These are phyloP conservation scores for Xylaria grammica DNA, from an alignment of 495 filamentous ascomycete genomes.

Conservation along the genomic window DNA sequence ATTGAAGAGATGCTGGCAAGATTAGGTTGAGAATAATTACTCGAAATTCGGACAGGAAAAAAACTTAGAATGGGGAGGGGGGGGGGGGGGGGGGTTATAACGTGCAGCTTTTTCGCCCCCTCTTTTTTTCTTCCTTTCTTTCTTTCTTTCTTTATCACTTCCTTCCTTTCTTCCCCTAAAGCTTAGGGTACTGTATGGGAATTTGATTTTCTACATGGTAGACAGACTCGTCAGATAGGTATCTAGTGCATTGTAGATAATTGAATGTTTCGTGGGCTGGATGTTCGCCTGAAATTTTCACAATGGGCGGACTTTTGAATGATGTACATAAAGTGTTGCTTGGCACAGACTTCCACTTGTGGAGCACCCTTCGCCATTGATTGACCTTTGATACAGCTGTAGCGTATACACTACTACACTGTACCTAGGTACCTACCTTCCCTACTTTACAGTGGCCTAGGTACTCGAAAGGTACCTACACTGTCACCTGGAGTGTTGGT, in stretches of 20 bases:
- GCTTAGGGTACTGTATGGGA: too few relatives aligned
- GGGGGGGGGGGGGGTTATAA: too few relatives aligned
- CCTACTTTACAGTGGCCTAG: neutral
- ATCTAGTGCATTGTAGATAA: too few relatives aligned
- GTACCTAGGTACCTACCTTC: neutral
- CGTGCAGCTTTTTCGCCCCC: too few relatives aligned
- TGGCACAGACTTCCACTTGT: constrained; percentile 5
- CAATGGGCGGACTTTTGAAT: neutral
- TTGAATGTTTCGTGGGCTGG: neutral
- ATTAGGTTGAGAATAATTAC: constrained; percentile 2
- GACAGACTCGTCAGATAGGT: too few relatives aligned
- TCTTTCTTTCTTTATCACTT: neutral
- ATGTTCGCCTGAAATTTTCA: neutral
- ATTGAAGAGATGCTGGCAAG: neutral
- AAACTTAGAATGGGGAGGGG: neutral
- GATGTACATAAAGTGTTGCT: constrained; percentile 16
- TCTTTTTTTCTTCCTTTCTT: neutral
- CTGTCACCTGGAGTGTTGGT: constrained; percentile 8
- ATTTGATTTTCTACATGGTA: too few relatives aligned
- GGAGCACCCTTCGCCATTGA: neutral
- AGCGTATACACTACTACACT: neutral
- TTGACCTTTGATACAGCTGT: neutral
- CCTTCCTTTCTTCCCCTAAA: too few relatives aligned
- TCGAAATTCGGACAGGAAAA: too few relatives aligned
- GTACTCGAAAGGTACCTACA: neutral